Base-by-base conservation (phyloP, 2,329 filamentous ascomycete genomes). In the Pyrenophora tritici-repentis region DNA sequence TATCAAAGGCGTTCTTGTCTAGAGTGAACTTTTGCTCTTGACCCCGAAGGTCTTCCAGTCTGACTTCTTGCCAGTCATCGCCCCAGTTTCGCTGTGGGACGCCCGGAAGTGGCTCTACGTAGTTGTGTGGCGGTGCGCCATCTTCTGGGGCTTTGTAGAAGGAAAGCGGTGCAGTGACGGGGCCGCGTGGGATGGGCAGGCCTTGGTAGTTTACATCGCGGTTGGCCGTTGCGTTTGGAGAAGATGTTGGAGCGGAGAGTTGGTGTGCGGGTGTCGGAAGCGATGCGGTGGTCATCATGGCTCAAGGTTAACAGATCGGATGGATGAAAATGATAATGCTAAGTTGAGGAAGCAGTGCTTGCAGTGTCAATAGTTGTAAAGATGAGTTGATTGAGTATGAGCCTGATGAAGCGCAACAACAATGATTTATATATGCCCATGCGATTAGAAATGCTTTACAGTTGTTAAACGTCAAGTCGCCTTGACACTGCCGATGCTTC, bases 1-100 rank as follows among this genome's bases (percentile, higher is more conserved):
- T 77, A 50, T 84, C 79, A 78, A 96, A 96, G 58, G 90, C 90
- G 71, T 92, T 85, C 48, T 78, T 79, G 75, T 93, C 87, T 12
- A 94, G 81, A 6, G 73, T 81, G 74, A 86, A 92, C 14, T 81
- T 75, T 3, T 76, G 67, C 68, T 94, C 90, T 43, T 77, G 79
- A 42, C 86, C 88, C 45, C 91, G 88, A 63, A 92, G 81, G 75
- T 97, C 91, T 55, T 80, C 76, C 63, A 97, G 82, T 4, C 69
- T 67, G 24, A 90, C 83, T 2, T 79, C 68, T 17, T 84, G 78
- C 7, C 63, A 70, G 26, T 58, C 43, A 18, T 71, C 74, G 45
- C 73, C 73, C 73, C 83, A 89, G 79, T 95, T 95, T 58, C 81
- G 81, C 65, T 84, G 81, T 0, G 85, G 84, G 20, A 80, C 66